phyloP scores from a whole-genome alignment of 768 basidiomycete species.

The Leccinum boreale region DNA sequence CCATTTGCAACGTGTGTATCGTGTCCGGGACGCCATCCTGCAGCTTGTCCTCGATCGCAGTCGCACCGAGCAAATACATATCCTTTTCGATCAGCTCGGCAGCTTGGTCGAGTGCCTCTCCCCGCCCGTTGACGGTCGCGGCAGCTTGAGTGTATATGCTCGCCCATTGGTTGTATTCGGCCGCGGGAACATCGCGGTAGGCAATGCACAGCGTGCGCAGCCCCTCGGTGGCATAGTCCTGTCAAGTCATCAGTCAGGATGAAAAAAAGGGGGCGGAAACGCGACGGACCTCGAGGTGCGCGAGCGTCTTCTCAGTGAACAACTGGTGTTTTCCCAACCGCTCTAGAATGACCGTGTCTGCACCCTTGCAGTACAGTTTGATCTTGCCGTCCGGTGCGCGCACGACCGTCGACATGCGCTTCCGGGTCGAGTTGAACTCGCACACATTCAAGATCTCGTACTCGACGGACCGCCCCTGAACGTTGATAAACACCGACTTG shows the following conservation, averaged over 20 bases:
- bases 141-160: constrained; percentile 89
- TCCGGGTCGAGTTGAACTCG: constrained; percentile 98
- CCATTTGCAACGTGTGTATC: constrained; percentile 96
- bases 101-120: constrained; percentile 90
- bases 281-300: constrained; percentile 78
- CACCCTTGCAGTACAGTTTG: constrained; percentile 95
- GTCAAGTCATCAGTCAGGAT: not conserved
- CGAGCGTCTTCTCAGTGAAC: constrained; percentile 80
- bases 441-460: constrained; percentile 94
- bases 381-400: constrained; percentile 86
- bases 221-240: constrained; percentile 98
- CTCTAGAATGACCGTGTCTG: constrained; percentile 96
- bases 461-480: constrained; percentile 69
- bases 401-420: constrained; percentile 96
- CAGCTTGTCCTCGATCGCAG: constrained; percentile 97
- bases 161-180: constrained; percentile 89
- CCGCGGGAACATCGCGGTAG: constrained; percentile 85
- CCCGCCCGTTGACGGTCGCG: constrained; percentile 91
- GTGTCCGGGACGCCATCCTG: constrained; percentile 99
- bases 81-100: constrained; percentile 97
- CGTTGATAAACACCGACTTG: constrained; percentile 87
- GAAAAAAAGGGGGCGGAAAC: not conserved
- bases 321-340: constrained; percentile 85
- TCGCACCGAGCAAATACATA: constrained; percentile 88
- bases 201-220: constrained; percentile 96